These are phyloP conservation scores for Carex littledalei DNA, from an alignment of 176 grass and related monocot species.

Conservation along the genomic window DNA sequence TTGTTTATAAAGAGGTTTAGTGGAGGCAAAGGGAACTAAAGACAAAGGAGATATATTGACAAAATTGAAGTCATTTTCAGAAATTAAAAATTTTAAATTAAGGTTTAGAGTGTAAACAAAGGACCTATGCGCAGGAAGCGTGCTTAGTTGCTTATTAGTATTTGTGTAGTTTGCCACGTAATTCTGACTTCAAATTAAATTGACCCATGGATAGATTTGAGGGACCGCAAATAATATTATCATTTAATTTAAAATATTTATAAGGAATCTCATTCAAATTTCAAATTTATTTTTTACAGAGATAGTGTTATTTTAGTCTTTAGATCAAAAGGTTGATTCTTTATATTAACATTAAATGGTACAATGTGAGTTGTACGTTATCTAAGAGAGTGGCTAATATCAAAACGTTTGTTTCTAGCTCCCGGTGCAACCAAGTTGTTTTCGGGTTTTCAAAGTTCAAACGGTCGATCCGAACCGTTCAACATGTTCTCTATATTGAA, in stretches of 20 bases:
- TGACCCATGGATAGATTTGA: neutral
- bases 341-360: too few relatives aligned
- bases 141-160: neutral
- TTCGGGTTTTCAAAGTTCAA: too few relatives aligned
- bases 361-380: neutral
- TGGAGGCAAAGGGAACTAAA: neutral
- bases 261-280: too few relatives aligned
- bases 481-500: too few relatives aligned
- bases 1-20: neutral
- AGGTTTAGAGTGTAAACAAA: conserved; percentile 19
- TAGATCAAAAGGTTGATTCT: too few relatives aligned
- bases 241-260: too few relatives aligned
- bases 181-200: conserved; percentile 6
- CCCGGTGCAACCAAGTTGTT: too few relatives aligned
- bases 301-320: too few relatives aligned
- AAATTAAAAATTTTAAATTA: neutral
- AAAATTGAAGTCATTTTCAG: conserved; percentile 1
- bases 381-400: too few relatives aligned
- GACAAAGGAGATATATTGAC: neutral
- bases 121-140: neutral
- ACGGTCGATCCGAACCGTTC: too few relatives aligned
- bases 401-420: too few relatives aligned
- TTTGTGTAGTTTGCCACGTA: neutral
- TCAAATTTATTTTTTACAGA: too few relatives aligned
- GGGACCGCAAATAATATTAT: neutral